These are phyloP conservation scores for Obelidium mucronatum DNA, from an alignment of 192 early-diverging fungal genomes.

Conservation along the genomic window DNA sequence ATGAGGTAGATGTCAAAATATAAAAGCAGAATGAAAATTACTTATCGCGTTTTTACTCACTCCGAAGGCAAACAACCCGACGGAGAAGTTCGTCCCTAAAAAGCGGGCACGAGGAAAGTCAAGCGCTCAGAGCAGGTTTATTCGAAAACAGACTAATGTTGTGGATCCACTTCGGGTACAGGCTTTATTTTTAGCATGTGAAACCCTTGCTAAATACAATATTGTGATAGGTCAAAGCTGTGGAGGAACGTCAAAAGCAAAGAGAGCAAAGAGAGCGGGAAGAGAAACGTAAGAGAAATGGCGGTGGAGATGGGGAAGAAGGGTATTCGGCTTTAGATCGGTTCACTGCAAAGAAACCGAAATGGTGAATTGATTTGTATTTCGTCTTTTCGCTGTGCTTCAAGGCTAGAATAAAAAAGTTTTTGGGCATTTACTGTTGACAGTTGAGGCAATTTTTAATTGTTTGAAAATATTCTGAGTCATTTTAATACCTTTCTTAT, in stretches of 20 bases:
- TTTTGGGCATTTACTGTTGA: too few relatives aligned
- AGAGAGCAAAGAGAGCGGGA: slow-evolving; percentile 59
- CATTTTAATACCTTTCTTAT: too few relatives aligned
- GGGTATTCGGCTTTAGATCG: slow-evolving; percentile 70
- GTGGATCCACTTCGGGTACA: slow-evolving; percentile 77
- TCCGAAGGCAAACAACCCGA: slow-evolving; percentile 57
- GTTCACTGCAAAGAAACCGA: slow-evolving; percentile 47
- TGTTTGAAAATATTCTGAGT: too few relatives aligned
- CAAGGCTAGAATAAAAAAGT: too few relatives aligned
- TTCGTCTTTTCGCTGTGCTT: too few relatives aligned
- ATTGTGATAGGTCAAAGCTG: background rate
- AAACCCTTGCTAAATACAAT: too few relatives aligned
- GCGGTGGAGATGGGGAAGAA: slow-evolving; percentile 53
- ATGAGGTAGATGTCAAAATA: too few relatives aligned
- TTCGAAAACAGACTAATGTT: slow-evolving; percentile 82
- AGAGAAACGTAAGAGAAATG: slow-evolving; percentile 51
- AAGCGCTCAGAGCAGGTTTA: slow-evolving; percentile 76
- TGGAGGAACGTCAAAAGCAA: slow-evolving; percentile 60
- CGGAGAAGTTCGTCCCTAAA: slow-evolving; percentile 61
- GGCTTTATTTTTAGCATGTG: too few relatives aligned
- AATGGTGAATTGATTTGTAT: too few relatives aligned
- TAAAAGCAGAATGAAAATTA: too few relatives aligned
- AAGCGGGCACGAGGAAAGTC: slow-evolving; percentile 74
- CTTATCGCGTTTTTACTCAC: too few relatives aligned
- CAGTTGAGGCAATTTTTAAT: too few relatives aligned